These are phyloP conservation scores for Thyridium curvatum DNA, from an alignment of 2,329 filamentous ascomycete genomes.

Conservation along the genomic window DNA sequence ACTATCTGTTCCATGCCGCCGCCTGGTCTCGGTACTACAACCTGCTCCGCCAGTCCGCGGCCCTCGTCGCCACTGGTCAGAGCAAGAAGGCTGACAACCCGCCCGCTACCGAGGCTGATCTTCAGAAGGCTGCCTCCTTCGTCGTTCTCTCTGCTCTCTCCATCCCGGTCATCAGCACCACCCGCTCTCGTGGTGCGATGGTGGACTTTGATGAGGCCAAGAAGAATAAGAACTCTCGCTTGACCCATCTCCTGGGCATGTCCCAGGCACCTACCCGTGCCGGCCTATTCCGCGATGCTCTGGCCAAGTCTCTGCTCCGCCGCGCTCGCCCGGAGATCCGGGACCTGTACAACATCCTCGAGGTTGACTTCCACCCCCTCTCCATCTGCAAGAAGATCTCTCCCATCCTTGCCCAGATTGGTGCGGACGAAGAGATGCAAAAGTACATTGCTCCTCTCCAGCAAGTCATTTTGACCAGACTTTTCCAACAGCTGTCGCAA, in stretches of 20 bases:
- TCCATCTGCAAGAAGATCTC: conserved; percentile 99
- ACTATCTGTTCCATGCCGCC: conserved; percentile 98
- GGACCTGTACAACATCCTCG: conserved; percentile 95
- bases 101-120: conserved; percentile 77
- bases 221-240: conserved; percentile 97
- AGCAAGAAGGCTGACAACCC: conserved; percentile 94
- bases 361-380: conserved; percentile 97
- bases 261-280: conserved; percentile 79
- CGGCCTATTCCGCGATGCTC: conserved; percentile 88
- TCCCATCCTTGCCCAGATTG: conserved; percentile 89
- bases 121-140: conserved; percentile 91
- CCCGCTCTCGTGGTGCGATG: conserved; percentile 88
- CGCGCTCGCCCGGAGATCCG: conserved; percentile 91
- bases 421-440: conserved; percentile 90
- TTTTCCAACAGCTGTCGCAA: conserved; percentile 98
- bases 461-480: conserved; percentile 94
- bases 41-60: conserved; percentile 84
- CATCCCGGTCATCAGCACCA: conserved; percentile 99
- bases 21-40: conserved; percentile 98
- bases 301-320: conserved; percentile 91
- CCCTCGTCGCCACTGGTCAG: conserved; percentile 75
- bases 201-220: conserved; percentile 94
- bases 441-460: conserved; percentile 94
- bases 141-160: conserved; percentile 90
- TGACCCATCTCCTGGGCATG: conserved; percentile 96